Percentiles rank a stretch among this genome's conserved stretches.
These are phyloP conservation scores for Penicillium sp. DNA, from an alignment of 2,329 filamentous ascomycete species.

Conservation along the genomic window DNA sequence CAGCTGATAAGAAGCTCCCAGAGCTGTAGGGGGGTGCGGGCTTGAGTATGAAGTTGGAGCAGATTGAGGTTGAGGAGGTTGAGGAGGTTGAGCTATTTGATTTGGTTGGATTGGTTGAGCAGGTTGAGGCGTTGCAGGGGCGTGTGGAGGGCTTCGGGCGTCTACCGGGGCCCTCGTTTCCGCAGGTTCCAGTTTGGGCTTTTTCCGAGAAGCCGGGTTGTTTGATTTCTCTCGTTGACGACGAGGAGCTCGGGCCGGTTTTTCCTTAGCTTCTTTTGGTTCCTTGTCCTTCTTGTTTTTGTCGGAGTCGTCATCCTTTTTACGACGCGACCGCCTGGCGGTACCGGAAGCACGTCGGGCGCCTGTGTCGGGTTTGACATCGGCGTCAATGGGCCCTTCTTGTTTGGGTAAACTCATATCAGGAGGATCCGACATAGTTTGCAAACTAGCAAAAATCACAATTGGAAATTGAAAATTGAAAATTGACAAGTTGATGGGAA, in stretches of 20 bases:
- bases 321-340: conserved; percentile 32
- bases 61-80: conserved; percentile 8
- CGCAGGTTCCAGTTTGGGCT: conserved; percentile 35
- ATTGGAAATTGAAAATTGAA: conserved; percentile 4
- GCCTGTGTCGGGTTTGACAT: conserved; percentile 20
- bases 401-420: conserved; percentile 20
- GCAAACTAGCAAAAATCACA: background rate
- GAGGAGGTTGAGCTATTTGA: conserved; percentile 1
- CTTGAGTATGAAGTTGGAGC: conserved; percentile 9
- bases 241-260: conserved; percentile 23
- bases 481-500: conserved; percentile 18
- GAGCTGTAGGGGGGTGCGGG: conserved; percentile 46
- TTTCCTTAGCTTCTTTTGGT: conserved; percentile 17
- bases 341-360: conserved; percentile 27
- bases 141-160: conserved; percentile 8
- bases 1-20: conserved; percentile 38
- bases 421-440: conserved; percentile 28
- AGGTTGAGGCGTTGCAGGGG: conserved; percentile 7
- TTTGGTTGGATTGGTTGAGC: conserved; percentile 3
- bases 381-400: conserved; percentile 19
- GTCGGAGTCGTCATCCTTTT: conserved; percentile 33
- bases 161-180: conserved; percentile 10
- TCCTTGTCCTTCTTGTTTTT: conserved; percentile 25
- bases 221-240: conserved; percentile 32
- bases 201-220: conserved; percentile 40